Evolutionary conservation across 805 yeast genomes (phyloP).

Genomic region (Wickerhamomyces tratensis): DNA sequence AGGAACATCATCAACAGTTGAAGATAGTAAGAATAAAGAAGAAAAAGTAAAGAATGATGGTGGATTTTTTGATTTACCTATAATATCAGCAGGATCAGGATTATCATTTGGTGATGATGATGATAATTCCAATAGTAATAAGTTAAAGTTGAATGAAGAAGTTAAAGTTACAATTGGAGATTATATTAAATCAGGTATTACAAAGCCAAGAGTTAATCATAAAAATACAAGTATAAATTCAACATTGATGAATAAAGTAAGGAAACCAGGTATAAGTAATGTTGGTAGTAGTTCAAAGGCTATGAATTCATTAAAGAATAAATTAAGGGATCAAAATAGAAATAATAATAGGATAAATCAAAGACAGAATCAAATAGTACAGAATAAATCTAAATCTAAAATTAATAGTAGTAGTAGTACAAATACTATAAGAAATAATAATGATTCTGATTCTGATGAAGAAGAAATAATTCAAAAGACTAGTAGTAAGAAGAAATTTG

Average conservation of each 20-base stretch:
- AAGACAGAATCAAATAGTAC: background rate
- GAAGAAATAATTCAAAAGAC: conserved; percentile 8
- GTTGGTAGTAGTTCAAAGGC: conserved; percentile 9
- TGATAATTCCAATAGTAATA: conserved; percentile 3
- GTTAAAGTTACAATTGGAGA: conserved; percentile 14
- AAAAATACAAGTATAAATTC: too few species aligned
- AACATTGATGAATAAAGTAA: too few species aligned
- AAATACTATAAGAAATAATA: background rate
- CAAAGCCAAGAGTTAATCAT: conserved; percentile 4
- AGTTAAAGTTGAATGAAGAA: background rate
- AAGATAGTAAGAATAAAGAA: too few species aligned
- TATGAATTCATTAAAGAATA: conserved; percentile 14
- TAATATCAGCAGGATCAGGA: conserved; percentile 13
- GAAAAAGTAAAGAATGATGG: background rate
- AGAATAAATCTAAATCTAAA: conserved; percentile 1
- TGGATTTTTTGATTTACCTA: conserved; percentile 16
- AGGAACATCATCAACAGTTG: too few species aligned
- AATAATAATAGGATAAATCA: background rate
- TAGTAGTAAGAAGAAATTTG: conserved; percentile 9
- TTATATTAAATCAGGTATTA: conserved; percentile 8
- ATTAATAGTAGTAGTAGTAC: background rate
- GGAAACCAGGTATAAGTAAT: too few species aligned
- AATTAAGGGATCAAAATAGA: conserved; percentile 11
- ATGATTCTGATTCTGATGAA: conserved; percentile 14
- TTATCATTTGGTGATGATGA: conserved; percentile 5